Evolutionary conservation across 139 green algal genomes (phyloP), one percentile per base, ranked within the genome.

Genomic region (Chlamydomonas schloesseri): DNA sequence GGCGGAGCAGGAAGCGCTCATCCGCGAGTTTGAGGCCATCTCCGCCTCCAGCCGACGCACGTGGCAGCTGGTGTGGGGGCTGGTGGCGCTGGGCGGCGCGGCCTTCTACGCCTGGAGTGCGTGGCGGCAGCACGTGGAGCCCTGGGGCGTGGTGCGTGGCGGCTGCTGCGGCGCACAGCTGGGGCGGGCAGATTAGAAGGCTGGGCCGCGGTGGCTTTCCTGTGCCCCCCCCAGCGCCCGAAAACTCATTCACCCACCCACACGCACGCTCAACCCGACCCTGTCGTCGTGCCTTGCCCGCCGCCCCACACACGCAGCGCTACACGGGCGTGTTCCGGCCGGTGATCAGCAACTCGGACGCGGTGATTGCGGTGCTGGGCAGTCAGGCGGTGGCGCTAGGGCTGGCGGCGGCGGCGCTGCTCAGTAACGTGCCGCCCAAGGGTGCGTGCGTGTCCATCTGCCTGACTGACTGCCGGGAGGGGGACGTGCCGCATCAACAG

Each of bases 321-420:
- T 90, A 84, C 73, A 90, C 80, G 62, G 87, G 87, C 1, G 80
- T 88, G 87, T 81, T 90, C 0, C 50, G 80, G 36, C 73, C 75
- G 1, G 60, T 24, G 8, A 3, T 24, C 21, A 62, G 34, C 47
- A 29, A 13, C 53, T 10, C n/a, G 18, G 8, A 20, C 6, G n/a
- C 64, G 1, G 71, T 77, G 14, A 53, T 65, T 0, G 67, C 42
- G 3, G 57, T 80, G 55, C 73, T 90, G 9, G 14, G n/a, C 18
- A 1, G 81, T 2, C 87, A 90, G 64, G 64, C 34, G 64, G n/a
- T 68, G 2, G 71, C 53, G 29, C 53, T 90, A 17, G 14, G 69
- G 28, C 4, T 33, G 18, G 67, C 64, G 4, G 65, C 71, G 6
- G 64, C 13, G 4, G 86, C 23, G 15, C 80, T 90, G 34, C 69